Conservation (phyloP, 768 basidiomycete species). For the Sporobolomyces pararoseus region DNA sequence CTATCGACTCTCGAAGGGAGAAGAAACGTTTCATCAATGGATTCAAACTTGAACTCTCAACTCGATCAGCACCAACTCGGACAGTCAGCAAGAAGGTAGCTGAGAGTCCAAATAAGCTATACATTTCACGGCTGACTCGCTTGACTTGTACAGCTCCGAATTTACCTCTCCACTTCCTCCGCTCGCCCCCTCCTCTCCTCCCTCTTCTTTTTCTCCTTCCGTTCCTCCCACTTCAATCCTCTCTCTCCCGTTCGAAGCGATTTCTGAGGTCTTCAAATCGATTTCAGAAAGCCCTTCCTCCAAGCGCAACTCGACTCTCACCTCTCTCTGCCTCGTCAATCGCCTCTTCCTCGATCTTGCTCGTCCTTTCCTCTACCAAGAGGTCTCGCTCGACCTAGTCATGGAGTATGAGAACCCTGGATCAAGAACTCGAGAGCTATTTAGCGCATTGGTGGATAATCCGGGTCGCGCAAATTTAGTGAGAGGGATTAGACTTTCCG, state of each 20-base stretch:
- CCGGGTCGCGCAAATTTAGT: not conserved
- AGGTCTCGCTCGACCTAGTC: not conserved
- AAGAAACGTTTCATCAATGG: too few relatives aligned
- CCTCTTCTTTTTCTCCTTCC: not conserved
- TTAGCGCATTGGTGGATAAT: not conserved
- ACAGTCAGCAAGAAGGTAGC: too few relatives aligned
- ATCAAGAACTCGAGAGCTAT: not conserved
- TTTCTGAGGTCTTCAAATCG: not conserved
- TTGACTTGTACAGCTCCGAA: not conserved
- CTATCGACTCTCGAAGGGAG: too few relatives aligned
- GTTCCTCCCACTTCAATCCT: not conserved
- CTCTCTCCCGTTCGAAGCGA: not conserved
- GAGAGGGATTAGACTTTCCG: not conserved
- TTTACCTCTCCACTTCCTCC: not conserved
- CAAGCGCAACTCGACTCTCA: not conserved
- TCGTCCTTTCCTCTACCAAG: not conserved
- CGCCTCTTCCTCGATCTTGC: not conserved
- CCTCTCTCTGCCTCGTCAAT: conserved; percentile 6
- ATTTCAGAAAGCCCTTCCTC: not conserved
- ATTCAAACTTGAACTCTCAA: too few relatives aligned
- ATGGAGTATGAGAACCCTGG: not conserved
- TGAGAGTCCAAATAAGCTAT: too few relatives aligned
- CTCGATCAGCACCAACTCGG: too few relatives aligned
- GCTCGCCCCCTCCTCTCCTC: not conserved
- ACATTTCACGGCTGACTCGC: too few relatives aligned